Conservation (phyloP, 495 filamentous ascomycete genomes). For the Aspergillus taichungensis region DNA sequence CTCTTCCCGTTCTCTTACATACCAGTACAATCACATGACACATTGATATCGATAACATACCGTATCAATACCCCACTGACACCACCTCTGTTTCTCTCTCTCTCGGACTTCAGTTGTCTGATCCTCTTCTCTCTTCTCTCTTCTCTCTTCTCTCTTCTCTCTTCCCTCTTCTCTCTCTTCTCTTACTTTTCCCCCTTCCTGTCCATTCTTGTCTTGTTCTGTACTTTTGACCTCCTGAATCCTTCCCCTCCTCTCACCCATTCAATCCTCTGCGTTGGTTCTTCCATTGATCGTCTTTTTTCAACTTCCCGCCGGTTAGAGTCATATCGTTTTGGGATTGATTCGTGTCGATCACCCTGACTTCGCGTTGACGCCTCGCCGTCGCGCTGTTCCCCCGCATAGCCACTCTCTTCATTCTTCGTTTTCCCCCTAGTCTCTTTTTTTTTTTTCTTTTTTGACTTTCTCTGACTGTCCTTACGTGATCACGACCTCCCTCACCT, state of each 20-base stretch:
- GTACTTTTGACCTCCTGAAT: not conserved
- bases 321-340: conserved; percentile 17
- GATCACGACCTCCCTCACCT: conserved; percentile 2
- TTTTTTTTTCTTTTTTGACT: conserved; percentile 5
- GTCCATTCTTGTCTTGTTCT: not conserved
- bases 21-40: not conserved
- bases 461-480: conserved; percentile 15
- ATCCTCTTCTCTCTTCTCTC: not conserved
- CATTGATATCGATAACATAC: not conserved
- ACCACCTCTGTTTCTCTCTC: not conserved
- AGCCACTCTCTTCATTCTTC: conserved; percentile 17
- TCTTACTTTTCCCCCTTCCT: conserved; percentile 1
- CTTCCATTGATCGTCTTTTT: too few species aligned
- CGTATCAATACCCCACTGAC: not conserved
- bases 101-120: not conserved
- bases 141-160: conserved; percentile 6
- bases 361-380: conserved; percentile 26
- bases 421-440: conserved; percentile 9
- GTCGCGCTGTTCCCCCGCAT: conserved; percentile 35
- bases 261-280: conserved; percentile 8
- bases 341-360: conserved; percentile 26
- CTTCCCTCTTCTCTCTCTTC: conserved; percentile 7
- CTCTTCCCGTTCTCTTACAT: not conserved
- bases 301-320: too few species aligned
- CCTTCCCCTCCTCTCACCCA: conserved; percentile 4